Conservation (phyloP, 768 basidiomycete species). For the Tylopilus sp. region DNA sequence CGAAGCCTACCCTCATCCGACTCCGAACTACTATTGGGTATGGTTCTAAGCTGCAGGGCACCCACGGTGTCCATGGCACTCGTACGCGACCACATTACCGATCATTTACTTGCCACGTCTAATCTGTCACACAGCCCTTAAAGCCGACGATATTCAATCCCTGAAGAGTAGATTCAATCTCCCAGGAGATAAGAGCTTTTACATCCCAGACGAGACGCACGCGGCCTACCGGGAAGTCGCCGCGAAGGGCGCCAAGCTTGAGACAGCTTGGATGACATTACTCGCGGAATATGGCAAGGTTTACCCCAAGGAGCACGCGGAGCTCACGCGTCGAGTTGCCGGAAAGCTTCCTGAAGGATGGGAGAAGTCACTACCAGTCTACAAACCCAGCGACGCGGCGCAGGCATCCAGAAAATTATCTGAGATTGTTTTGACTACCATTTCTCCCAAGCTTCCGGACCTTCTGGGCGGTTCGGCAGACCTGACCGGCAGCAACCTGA, state of each 20-base stretch:
- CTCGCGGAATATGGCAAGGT: constrained; percentile 68
- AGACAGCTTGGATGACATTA: constrained; percentile 70
- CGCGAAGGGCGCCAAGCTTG: constrained; percentile 68
- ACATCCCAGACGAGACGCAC: constrained; percentile 71
- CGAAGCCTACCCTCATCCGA: constrained; percentile 84
- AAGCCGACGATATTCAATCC: constrained; percentile 82
- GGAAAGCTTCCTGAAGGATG: constrained; percentile 82
- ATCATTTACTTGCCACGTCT: constrained; percentile 2
- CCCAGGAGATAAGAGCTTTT: constrained; percentile 72
- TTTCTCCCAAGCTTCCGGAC: constrained; percentile 77
- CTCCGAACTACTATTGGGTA: constrained; percentile 90
- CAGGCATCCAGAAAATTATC: constrained; percentile 92
- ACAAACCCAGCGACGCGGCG: constrained; percentile 79
- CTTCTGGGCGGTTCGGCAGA: constrained; percentile 88
- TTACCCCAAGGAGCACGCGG: constrained; percentile 82
- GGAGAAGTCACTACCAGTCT: constrained; percentile 83
- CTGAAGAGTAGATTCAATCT: constrained; percentile 86
- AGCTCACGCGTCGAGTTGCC: constrained; percentile 79
- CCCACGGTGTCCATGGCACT: constrained; percentile 91
- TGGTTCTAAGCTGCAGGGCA: constrained; percentile 90
- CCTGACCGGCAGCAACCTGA: constrained; percentile 89
- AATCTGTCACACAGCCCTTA: constrained; percentile 57
- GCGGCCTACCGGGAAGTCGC: constrained; percentile 64
- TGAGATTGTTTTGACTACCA: constrained; percentile 78
- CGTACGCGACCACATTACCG: constrained; percentile 51